Evolutionary conservation across 257 asterid genomes (phyloP), one percentile per base, ranked within the genome.

Genomic region (Ilex asprella): DNA sequence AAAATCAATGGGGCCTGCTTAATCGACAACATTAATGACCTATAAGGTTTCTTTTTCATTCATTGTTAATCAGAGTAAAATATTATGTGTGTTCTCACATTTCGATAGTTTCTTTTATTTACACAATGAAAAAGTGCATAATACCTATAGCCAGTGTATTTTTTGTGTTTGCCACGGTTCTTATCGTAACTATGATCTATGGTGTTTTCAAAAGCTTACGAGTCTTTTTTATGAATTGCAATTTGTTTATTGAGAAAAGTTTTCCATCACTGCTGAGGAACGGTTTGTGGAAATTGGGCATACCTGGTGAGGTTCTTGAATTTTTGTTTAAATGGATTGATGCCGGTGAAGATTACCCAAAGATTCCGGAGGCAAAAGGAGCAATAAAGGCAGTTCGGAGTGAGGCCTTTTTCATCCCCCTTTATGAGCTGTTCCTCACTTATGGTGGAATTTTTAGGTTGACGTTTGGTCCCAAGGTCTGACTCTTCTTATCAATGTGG

Each of bases 391-490:
- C 95, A 67, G 68, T 92, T 31, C 78, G 82, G 47, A 76, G 62
- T 16, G 99, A 92, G 69, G 83, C 99, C 21, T 92, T 89, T 77
- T 92, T 92, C 82, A 67, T 83, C 51, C 97, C 99, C 0, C 80
- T 89, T 70, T 92, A 80, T 60, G 91, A 89, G 82, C 97, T 92
- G 61, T 92, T 63, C 81, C 79, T 83, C 55, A 83, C 89, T 31
- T 92, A 92, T 65, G 96, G 96, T 60, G 99, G 97, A 16, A 77
- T 92, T 60, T 92, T 89, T 63, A 79, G 96, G 79, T 86, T 92
- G 63, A 79, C 82, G 12, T 86, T 92, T 71, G 99, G 99, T 79
- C 99, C 97, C 12, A 92, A 92, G 97, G 98, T 91, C 73, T 39
- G 85, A 32, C 7, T 51, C 41, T 54, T 54, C 58, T 15, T 44